Evolutionary conservation across 2,329 filamentous ascomycete genomes (phyloP), one percentile per base, ranked within the genome.

Genomic region (Bipolaris oryzae): DNA sequence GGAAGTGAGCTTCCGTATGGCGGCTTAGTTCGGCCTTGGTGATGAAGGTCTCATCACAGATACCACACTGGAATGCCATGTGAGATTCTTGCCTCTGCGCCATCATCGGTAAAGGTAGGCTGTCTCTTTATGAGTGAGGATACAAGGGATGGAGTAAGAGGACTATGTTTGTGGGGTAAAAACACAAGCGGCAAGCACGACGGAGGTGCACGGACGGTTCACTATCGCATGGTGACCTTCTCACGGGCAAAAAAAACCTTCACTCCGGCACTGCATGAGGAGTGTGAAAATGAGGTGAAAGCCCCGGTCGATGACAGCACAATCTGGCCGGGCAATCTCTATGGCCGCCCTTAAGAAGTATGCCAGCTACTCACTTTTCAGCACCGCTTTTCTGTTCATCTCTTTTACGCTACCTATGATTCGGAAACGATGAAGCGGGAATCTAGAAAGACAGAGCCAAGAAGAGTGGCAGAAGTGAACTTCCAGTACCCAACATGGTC

Each of bases 21-120:
- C 39, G 18, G 4, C 39, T 55, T 5, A 67, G 57, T 10, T 53
- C 58, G 13, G 23, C 9, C 37, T 62, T 64, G 16, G 44, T 63
- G 21, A 33, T 20, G 54, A 70, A 72, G 7, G 55, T 28, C 13
- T 53, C 38, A 5, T 37, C 31, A 33, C 69, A 71, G 21, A 66
- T 57, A 18, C 55, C 67, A 34, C 69, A 72, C 39, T 61, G 34
- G 33, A 51, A 57, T n/a, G 28, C n/a, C 28, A 11, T 42, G 23
- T 43, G 37, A 20, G 25, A 13, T 6, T 15, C 28, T 20, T 28
- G 25, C 10, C 31, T 18, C 16, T 3, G 41, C 15, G 18, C 20
- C 57, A 60, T 57, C 7, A 18, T 15, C 15, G 11, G 44, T 31
- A 33, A 50, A 37, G 16, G 35, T 9, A 4, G 23, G 13, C 6